Conservation (phyloP, 1,284 basidiomycete genomes). For the Malassezia brasiliensis region DNA sequence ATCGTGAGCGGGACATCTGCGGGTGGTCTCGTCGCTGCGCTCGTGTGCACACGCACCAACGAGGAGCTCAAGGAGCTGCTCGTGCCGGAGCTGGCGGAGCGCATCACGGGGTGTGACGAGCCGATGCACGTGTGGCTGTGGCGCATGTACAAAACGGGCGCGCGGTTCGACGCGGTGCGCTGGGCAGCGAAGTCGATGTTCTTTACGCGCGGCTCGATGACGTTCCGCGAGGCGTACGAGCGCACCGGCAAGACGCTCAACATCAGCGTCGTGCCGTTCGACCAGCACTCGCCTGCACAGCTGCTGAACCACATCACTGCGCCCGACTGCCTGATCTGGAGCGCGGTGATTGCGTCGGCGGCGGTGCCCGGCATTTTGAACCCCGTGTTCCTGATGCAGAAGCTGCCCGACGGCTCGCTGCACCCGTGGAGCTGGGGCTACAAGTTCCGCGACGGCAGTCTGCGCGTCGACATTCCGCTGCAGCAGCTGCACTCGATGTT, state of each 20-base stretch:
- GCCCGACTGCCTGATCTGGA: slow-evolving; percentile 66
- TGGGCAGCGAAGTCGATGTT: slow-evolving; percentile 72
- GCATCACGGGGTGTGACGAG: slow-evolving; percentile 84
- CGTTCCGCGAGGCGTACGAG: slow-evolving; percentile 88
- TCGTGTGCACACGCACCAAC: slow-evolving; percentile 79
- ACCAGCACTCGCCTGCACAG: slow-evolving; percentile 83
- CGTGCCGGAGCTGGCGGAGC: slow-evolving; percentile 56
- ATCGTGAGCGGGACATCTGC: slow-evolving; percentile 84
- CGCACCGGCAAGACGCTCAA: slow-evolving; percentile 81
- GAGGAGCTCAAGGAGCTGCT: slow-evolving; percentile 66
- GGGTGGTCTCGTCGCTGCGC: slow-evolving; percentile 63
- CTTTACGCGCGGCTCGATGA: slow-evolving; percentile 87
- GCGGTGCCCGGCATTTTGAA: slow-evolving; percentile 52
- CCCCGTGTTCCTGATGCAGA: slow-evolving; percentile 73
- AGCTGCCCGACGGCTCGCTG: slow-evolving; percentile 68
- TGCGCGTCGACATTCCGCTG: slow-evolving; percentile 77
- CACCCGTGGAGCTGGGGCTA: slow-evolving; percentile 85
- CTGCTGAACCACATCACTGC: slow-evolving; percentile 90
- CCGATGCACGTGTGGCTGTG: slow-evolving; percentile 58
- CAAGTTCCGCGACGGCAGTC: slow-evolving; percentile 44
- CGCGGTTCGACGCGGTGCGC: slow-evolving; percentile 76
- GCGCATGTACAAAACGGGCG: slow-evolving; percentile 76
- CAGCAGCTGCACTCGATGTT: slow-evolving; percentile 64
- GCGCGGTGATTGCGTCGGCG: slow-evolving; percentile 48
- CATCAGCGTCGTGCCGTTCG: slow-evolving; percentile 85